Conservation (phyloP, 2,329 filamentous ascomycete genomes). For the Westerdykella aurantiaca region DNA sequence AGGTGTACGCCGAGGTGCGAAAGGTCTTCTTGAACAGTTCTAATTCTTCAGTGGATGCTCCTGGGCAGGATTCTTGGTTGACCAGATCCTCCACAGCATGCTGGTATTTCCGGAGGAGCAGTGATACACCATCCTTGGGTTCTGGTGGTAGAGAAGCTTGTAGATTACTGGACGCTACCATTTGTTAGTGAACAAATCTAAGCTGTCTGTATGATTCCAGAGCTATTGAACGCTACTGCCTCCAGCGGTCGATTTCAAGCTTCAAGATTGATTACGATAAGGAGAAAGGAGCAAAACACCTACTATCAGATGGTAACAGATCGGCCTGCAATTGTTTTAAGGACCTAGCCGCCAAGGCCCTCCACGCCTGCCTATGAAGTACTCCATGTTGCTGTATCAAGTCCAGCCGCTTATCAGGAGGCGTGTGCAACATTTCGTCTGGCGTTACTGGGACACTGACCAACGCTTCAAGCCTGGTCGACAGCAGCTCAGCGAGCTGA, state of each 20-base stretch:
- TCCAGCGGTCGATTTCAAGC: no score
- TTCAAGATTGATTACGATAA: no score
- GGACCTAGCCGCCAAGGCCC: constrained; percentile 1
- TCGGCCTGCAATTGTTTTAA: constrained; percentile 3
- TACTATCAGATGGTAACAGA: no score
- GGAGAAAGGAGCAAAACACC: no score
- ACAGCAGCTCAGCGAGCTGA: background rate
- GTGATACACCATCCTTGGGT: no score
- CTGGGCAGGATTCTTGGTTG: constrained; percentile 6
- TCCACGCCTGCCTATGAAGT: background rate
- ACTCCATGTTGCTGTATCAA: background rate
- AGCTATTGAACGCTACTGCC: no score
- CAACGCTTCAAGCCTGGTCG: background rate
- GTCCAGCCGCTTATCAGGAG: constrained; percentile 2
- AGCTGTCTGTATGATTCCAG: no score
- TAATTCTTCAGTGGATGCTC: constrained; percentile 10
- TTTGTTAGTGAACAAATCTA: no score
- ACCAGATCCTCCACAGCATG: constrained; percentile 4
- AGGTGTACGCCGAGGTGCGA: constrained; percentile 9
- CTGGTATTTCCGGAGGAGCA: constrained; percentile 5
- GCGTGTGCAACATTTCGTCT: no score
- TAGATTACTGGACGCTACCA: no score
- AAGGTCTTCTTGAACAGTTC: constrained; percentile 9
- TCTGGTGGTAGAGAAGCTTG: no score
- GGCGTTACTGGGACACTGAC: no score